Evolutionary conservation across 164 flowering plant genomes (phyloP).

Genomic region (Aristolochia fimbriata): DNA sequence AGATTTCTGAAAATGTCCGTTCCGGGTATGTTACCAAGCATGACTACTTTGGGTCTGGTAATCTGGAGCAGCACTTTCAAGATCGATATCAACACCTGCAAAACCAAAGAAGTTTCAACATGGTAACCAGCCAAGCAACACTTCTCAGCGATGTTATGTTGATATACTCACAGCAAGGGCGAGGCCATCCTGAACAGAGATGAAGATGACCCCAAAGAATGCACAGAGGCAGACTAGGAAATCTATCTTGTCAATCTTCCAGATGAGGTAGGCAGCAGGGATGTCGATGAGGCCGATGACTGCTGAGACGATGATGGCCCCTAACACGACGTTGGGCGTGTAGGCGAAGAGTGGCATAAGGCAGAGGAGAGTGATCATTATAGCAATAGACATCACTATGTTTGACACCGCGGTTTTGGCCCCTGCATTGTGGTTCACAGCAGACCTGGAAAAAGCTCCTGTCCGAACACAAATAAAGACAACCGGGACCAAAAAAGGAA

Average conservation of each 20-base stretch:
- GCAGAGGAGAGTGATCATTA: constrained; percentile 78
- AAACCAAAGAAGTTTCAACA: neutral
- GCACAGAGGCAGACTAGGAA: constrained; percentile 66
- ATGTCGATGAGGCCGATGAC: constrained; percentile 77
- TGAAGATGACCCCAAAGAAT: constrained; percentile 72
- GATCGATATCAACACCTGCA: constrained; percentile 72
- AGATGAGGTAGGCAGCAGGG: constrained; percentile 56
- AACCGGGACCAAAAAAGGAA: too few species aligned
- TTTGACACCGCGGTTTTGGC: constrained; percentile 79
- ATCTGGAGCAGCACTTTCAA: constrained; percentile 73
- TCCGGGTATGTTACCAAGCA: constrained; percentile 66
- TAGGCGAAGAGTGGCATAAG: constrained; percentile 87
- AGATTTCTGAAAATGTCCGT: constrained; percentile 59
- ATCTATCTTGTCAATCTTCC: constrained; percentile 83
- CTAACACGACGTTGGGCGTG: constrained; percentile 79
- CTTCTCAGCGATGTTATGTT: too few species aligned
- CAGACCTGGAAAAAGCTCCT: constrained; percentile 91
- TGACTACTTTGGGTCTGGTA: constrained; percentile 67
- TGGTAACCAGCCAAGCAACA: neutral
- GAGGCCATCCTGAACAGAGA: constrained; percentile 73
- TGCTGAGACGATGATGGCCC: constrained; percentile 81
- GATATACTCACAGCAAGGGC: constrained; percentile 64
- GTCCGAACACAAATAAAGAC: constrained; percentile 2
- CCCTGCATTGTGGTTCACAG: constrained; percentile 92
- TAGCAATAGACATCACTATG: constrained; percentile 79